Conservation (phyloP, 148 eudicot genomes). For the Camellia granthamiana region DNA sequence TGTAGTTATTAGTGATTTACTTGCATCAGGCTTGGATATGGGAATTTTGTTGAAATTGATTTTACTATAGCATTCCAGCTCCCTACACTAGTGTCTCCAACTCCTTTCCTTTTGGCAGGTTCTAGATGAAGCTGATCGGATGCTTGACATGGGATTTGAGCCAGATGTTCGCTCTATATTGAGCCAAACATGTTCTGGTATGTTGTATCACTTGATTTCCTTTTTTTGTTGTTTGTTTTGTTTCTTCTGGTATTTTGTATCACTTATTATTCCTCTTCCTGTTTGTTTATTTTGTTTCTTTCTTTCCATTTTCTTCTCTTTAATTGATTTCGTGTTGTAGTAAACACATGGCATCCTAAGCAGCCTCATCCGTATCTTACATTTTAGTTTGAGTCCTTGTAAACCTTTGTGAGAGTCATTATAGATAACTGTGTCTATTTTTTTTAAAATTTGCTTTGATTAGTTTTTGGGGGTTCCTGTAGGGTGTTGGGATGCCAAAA, state of each 20-base stretch:
- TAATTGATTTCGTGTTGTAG: neutral
- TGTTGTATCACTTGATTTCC: conserved; percentile 14
- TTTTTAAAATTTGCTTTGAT: too few species aligned
- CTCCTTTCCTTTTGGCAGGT: conserved; percentile 41
- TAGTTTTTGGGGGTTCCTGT: too few species aligned
- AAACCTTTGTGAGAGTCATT: neutral
- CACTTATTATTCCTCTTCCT: neutral
- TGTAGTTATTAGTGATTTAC: neutral
- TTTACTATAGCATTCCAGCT: neutral
- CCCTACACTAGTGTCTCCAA: neutral
- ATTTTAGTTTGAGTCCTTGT: neutral
- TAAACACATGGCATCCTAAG: neutral
- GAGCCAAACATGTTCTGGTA: conserved; percentile 78
- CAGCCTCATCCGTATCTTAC: neutral
- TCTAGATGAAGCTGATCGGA: conserved; percentile 97
- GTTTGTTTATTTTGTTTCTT: neutral
- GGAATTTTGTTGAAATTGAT: neutral
- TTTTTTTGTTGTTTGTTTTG: neutral
- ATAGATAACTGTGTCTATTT: neutral
- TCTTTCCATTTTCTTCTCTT: neutral
- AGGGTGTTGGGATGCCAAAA: too few species aligned
- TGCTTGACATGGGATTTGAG: conserved; percentile 99
- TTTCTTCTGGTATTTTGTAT: neutral
- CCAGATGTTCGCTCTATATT: conserved; percentile 90
- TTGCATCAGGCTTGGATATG: neutral